Evolutionary conservation across 345 rosid species (phyloP).

Genomic region (Sonneratia alba): DNA sequence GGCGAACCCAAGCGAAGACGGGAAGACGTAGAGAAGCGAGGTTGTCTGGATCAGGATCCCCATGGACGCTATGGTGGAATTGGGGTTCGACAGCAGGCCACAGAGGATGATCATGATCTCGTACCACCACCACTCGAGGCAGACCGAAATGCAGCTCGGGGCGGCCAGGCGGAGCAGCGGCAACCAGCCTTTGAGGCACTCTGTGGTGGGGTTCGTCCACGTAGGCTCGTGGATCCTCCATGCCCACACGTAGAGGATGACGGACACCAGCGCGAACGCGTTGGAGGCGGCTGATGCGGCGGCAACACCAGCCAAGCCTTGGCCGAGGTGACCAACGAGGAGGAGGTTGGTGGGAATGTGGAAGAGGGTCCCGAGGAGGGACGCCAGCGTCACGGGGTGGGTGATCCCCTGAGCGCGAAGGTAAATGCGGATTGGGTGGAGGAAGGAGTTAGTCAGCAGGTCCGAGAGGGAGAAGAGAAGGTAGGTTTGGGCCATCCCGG

Average conservation of each 20-base stretch:
- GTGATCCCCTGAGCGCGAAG: slow-evolving; percentile 94
- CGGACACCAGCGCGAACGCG: slow-evolving; percentile 37
- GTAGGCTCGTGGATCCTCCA: slow-evolving; percentile 57
- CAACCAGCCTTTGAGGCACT: slow-evolving; percentile 70
- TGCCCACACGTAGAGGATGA: slow-evolving; percentile 47
- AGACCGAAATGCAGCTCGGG: slow-evolving; percentile 90
- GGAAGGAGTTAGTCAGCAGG: slow-evolving; percentile 65
- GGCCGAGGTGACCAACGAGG: slow-evolving; percentile 43
- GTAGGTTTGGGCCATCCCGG: slow-evolving; percentile 53
- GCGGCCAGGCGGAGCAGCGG: slow-evolving; percentile 67
- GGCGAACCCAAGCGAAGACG: slow-evolving; percentile 75
- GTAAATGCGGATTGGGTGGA: slow-evolving; percentile 95
- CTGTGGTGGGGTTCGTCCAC: slow-evolving; percentile 62
- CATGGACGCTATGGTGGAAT: slow-evolving; percentile 80
- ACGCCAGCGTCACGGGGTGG: slow-evolving; percentile 67
- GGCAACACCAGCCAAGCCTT: slow-evolving; percentile 74
- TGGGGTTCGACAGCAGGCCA: slow-evolving; percentile 58
- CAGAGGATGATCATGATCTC: slow-evolving; percentile 87
- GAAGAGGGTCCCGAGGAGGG: slow-evolving; percentile 55
- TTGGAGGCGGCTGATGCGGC: slow-evolving; percentile 64
- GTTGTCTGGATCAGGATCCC: slow-evolving; percentile 89
- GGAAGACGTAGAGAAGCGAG: slow-evolving; percentile 79
- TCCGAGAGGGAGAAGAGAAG: slow-evolving; percentile 77
- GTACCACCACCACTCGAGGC: slow-evolving; percentile 95
- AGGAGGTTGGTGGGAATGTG: slow-evolving; percentile 60